Conservation (phyloP, 768 basidiomycete genomes). For the Calocybe cyanea region DNA sequence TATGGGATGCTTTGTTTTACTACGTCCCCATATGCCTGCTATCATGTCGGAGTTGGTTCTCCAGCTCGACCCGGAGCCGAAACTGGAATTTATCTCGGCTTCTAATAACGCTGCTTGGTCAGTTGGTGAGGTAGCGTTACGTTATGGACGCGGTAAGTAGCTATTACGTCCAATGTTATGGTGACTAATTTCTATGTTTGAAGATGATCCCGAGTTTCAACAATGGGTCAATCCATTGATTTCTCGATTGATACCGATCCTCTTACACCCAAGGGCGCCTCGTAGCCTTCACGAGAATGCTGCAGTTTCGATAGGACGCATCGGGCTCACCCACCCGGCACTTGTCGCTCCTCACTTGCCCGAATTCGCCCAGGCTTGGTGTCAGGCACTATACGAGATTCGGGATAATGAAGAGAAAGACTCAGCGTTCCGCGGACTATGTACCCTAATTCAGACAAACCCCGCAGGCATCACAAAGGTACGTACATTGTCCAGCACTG, state of each 20-base stretch:
- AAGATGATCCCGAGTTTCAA: constrained; percentile 83
- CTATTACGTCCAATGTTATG: background rate
- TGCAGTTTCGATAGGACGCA: constrained; percentile 95
- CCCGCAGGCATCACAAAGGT: constrained; percentile 93
- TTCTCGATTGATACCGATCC: constrained; percentile 85
- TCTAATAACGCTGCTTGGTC: constrained; percentile 99
- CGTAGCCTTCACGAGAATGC: constrained; percentile 96
- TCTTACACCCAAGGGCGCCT: constrained; percentile 89
- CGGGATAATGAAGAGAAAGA: constrained; percentile 99
- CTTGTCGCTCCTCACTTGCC: constrained; percentile 86
- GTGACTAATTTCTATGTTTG: constrained; percentile 4
- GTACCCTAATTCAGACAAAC: constrained; percentile 92
- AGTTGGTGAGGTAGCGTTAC: constrained; percentile 96
- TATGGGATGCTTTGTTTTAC: constrained; percentile 87
- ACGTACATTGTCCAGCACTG: constrained; percentile 20
- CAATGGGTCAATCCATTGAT: constrained; percentile 90
- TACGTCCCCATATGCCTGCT: constrained; percentile 81
- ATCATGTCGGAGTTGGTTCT: constrained; percentile 88
- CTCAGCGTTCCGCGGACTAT: constrained; percentile 96
- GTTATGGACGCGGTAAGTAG: constrained; percentile 70
- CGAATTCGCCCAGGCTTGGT: constrained; percentile 95
- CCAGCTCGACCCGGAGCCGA: constrained; percentile 92
- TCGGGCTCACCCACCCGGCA: constrained; percentile 88
- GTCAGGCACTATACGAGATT: constrained; percentile 95
- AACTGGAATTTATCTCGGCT: constrained; percentile 91